A percentile compares a stretch with the other conserved stretches of the same genome.
phyloP scores from a whole-genome alignment of 371 early-diverging fungal species.

The Dichotomocladium elegans region DNA sequence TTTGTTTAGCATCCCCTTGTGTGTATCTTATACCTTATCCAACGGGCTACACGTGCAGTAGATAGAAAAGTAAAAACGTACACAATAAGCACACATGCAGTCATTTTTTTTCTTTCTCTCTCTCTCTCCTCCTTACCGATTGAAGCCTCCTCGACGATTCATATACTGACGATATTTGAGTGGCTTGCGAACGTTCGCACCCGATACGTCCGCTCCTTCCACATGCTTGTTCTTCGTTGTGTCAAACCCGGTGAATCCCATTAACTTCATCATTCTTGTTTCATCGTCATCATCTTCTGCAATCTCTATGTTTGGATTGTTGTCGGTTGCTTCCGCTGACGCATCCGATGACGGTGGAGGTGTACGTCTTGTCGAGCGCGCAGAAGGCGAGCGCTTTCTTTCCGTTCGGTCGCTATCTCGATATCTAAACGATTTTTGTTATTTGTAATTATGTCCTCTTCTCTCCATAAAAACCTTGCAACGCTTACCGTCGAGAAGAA shows the following conservation, averaged over 20 bases:
- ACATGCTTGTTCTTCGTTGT: slow-evolving; percentile 83
- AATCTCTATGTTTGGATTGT: slow-evolving; percentile 3
- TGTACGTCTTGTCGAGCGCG: slow-evolving; percentile 1
- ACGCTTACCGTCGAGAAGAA: not conserved
- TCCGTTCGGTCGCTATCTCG: not conserved
- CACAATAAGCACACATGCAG: not conserved
- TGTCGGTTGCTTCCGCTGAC: no score
- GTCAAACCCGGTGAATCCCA: slow-evolving; percentile 90
- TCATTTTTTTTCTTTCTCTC: slow-evolving; percentile 2
- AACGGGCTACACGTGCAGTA: slow-evolving; percentile 25
- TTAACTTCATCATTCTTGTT: slow-evolving; percentile 53
- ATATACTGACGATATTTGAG: slow-evolving; percentile 92
- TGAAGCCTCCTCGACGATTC: slow-evolving; percentile 94
- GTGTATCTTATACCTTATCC: slow-evolving; percentile 30
- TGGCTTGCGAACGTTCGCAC: slow-evolving; percentile 68
- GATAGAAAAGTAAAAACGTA: not conserved
- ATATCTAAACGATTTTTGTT: no score
- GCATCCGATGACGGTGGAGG: no score
- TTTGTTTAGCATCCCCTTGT: no score
- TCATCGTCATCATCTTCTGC: slow-evolving; percentile 45
- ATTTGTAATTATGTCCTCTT: no score
- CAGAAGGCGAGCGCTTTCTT: slow-evolving; percentile 6
- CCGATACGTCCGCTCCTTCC: slow-evolving; percentile 63
- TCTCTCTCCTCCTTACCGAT: slow-evolving; percentile 43
- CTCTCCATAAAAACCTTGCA: no score